Conservation (phyloP, 2,329 filamentous ascomycete genomes). For the Pseudocercospora cruenta region DNA sequence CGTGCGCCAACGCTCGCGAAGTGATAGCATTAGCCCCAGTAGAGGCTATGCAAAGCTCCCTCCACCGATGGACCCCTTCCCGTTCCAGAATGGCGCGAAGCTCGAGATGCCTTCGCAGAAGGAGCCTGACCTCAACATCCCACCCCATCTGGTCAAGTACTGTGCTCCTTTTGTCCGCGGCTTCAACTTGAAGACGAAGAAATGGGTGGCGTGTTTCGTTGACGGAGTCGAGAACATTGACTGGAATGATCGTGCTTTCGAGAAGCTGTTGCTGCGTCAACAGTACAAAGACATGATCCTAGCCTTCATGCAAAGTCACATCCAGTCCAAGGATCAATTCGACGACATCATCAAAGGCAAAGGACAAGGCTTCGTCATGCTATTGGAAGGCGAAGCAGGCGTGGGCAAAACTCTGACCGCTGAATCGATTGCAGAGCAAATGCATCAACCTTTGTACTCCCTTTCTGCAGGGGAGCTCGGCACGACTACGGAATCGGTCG, state of each 20-base stretch:
- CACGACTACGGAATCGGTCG: constrained; percentile 13
- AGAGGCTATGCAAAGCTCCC: not conserved
- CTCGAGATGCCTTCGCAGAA: not conserved
- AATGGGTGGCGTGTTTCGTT: constrained; percentile 2
- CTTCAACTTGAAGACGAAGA: constrained; percentile 13
- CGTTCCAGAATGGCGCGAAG: not conserved
- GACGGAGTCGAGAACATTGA: not conserved
- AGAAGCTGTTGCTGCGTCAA: constrained; percentile 6
- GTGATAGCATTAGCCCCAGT: constrained; percentile 1
- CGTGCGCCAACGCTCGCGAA: constrained; percentile 7
- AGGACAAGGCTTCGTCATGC: constrained; percentile 40
- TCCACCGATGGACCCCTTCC: not conserved
- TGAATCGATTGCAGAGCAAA: constrained; percentile 37
- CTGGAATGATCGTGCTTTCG: constrained; percentile 5
- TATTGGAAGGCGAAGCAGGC: constrained; percentile 43
- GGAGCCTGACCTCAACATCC: not conserved
- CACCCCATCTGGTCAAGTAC: not conserved
- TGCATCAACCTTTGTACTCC: constrained; percentile 48
- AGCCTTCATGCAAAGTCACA: constrained; percentile 20
- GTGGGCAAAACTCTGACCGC: constrained; percentile 41
- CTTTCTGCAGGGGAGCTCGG: constrained; percentile 28
- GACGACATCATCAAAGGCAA: constrained; percentile 21
- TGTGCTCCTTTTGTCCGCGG: constrained; percentile 9
- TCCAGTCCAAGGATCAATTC: constrained; percentile 10
- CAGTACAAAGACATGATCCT: constrained; percentile 24